These are phyloP conservation scores for Metschnikowia similis DNA, from an alignment of 805 yeast species.

Conservation along the genomic window DNA sequence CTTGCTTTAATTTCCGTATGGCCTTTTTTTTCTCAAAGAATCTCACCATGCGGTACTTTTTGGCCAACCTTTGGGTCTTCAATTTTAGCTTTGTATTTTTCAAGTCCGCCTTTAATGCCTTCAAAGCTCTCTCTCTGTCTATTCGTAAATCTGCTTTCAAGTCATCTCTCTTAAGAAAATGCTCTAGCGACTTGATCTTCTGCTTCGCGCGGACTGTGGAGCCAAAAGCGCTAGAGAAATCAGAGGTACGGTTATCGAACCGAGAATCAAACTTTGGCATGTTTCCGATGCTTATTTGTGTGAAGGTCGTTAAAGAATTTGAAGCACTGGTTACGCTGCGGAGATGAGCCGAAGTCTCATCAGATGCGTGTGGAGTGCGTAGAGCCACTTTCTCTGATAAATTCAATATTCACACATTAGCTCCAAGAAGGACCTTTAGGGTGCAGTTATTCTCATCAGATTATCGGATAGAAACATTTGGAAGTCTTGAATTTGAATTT, in stretches of 20 bases:
- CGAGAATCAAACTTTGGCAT: slow-evolving; percentile 12
- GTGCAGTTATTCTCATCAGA: neutral
- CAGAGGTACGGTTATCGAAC: slow-evolving; percentile 12
- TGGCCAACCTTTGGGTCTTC: slow-evolving; percentile 49
- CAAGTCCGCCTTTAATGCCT: slow-evolving; percentile 58
- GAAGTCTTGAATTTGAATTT: neutral
- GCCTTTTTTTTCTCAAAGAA: slow-evolving; percentile 91
- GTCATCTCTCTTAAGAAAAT: slow-evolving; percentile 58
- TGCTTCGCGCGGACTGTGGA: slow-evolving; percentile 49
- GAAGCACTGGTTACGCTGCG: neutral
- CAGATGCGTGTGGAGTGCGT: slow-evolving; percentile 3
- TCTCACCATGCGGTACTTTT: slow-evolving; percentile 87
- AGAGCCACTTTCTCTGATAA: neutral
- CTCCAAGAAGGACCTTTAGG: neutral
- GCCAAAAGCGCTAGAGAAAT: slow-evolving; percentile 16
- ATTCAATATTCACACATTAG: neutral
- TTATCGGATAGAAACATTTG: neutral
- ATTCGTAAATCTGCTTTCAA: slow-evolving; percentile 61
- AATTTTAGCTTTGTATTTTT: slow-evolving; percentile 41
- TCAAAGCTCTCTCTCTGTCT: slow-evolving; percentile 72
- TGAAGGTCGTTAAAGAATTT: neutral
- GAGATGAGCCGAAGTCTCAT: slow-evolving; percentile 1
- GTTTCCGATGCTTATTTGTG: neutral
- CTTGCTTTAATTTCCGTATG: slow-evolving; percentile 58
- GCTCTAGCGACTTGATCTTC: slow-evolving; percentile 80